Base-by-base conservation (phyloP, 148 eudicot species). In the Beta vulgaris region DNA sequence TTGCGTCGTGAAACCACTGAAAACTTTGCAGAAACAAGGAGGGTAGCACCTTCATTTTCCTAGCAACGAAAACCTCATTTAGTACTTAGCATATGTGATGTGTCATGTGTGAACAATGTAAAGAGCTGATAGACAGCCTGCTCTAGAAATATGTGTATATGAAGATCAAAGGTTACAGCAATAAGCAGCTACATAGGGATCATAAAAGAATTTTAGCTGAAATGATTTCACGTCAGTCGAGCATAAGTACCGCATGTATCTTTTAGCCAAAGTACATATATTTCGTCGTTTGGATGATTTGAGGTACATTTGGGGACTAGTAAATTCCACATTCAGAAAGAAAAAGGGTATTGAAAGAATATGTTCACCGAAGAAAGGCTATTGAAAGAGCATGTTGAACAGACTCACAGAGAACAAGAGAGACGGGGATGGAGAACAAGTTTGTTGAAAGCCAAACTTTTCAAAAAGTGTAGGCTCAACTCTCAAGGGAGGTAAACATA, bases 41-140 rank as follows among this genome's bases (percentile, higher is more conserved):
- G 78, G 40, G 98, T 94, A 55, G 96, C 98, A 69, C 98, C 98
- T 77, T 94, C 98, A 25, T 92, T 85, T 76, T 94, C 97, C 98
- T 93, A 84, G 49, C 68, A 83, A 77, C 40, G 26, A 68, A 49
- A 68, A n/a, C 31, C 26, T 35, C 19, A 2, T 7, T 43, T 59
- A 25, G 43, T 59, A 28, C 49, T 54, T 51, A 32, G 37, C 18
- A 19, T 60, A 44, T 42, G 11, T 15, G 36, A 70, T 16, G 36
- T 7, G 10, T 11, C 37, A 18, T 55, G 29, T 23, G 53, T 62
- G 26, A 51, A 73, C 36, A 58, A n/a, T 44, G 29, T 8, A 59
- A 8, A n/a, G 16, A 46, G 18, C 39, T 49, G 39, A 23, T 31
- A 36, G 42, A 64, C 18, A 39, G 21, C 55, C 40, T 25, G 34